Base-by-base conservation (phyloP, 345 rosid species). In the Camelina neglecta region DNA sequence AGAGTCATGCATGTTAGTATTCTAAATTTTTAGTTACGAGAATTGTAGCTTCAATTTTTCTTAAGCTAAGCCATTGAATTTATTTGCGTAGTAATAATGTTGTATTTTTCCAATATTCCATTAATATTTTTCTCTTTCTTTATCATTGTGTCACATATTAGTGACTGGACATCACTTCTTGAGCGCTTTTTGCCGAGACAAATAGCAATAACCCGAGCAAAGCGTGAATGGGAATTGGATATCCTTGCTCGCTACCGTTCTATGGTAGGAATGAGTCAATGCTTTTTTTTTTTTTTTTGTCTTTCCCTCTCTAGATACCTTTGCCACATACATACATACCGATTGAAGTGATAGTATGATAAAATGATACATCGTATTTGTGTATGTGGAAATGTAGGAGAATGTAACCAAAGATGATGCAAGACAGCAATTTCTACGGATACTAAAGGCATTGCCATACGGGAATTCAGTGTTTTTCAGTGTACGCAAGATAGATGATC, bases 401-500 rank as follows among this genome's bases (percentile, higher is more conserved):
- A 85, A 89, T 72, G 56, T 95, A 74, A 83, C 96, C n/a, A 92
- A 92, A 80, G 96, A 95, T 84, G 99, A 95, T 72, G 97, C 97
- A 10, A 89, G 97, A 63, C 99, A 90, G 56, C 99, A 95, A 71
- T 92, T 95, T 83, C 81, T 92, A 55, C 86, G 93, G 76, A 89
- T 89, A 78, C 67, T 95, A 72, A 83, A 93, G 73, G 84, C 89
- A 53, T 85, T 95, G 75, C 97, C 97, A 33, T 95, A 95, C 75
- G 97, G 99, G 60, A 92, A 89, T 74, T 95, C 99, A 4, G 92
- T 95, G 41, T 95, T 95, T 85, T 95, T 92, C 26, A 78, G 96
- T 21, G 96, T 92, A 47, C 93, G 97, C 63, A 95, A 92, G 82
- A 95, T 95, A 72, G 99, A 90, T 81, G 99, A 95, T 89, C 97